Evolutionary conservation across 371 early-diverging fungal genomes (phyloP).

Genomic region (Chytridiales sp.): DNA sequence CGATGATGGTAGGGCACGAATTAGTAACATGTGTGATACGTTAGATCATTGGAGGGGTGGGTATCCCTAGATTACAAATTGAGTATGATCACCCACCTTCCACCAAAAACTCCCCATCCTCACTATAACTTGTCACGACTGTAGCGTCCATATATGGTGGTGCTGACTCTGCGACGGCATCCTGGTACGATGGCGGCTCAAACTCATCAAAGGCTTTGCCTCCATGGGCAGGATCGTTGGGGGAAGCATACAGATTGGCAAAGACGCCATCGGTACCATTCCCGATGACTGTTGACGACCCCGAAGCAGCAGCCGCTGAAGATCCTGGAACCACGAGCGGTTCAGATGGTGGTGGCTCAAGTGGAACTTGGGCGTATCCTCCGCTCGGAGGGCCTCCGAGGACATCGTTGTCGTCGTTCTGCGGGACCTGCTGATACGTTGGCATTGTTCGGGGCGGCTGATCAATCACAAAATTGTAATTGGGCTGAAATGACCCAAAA

Average conservation of each 20-base stretch:
- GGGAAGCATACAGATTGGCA: conserved; percentile 34
- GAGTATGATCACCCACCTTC: conserved; percentile 27
- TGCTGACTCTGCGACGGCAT: conserved; percentile 30
- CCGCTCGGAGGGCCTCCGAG: no score
- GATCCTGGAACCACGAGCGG: no score
- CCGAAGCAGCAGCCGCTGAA: background rate
- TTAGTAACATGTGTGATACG: background rate
- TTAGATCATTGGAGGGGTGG: background rate
- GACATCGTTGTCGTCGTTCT: no score
- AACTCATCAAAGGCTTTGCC: conserved; percentile 31
- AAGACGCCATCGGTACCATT: conserved; percentile 41
- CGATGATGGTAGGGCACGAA: background rate
- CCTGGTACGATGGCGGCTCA: conserved; percentile 46
- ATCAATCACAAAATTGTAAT: no score
- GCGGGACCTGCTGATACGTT: no score
- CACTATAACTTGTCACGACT: conserved; percentile 25
- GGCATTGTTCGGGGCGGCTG: no score
- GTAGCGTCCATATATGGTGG: conserved; percentile 33
- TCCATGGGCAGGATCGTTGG: conserved; percentile 10
- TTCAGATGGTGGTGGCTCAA: no score
- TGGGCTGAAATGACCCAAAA: no score
- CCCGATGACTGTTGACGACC: background rate
- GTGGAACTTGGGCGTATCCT: no score
- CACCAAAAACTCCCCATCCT: conserved; percentile 46
- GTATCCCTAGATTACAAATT: background rate